Evolutionary conservation across 495 filamentous ascomycete genomes (phyloP).

Genomic region (Lindgomyces ingoldianus): DNA sequence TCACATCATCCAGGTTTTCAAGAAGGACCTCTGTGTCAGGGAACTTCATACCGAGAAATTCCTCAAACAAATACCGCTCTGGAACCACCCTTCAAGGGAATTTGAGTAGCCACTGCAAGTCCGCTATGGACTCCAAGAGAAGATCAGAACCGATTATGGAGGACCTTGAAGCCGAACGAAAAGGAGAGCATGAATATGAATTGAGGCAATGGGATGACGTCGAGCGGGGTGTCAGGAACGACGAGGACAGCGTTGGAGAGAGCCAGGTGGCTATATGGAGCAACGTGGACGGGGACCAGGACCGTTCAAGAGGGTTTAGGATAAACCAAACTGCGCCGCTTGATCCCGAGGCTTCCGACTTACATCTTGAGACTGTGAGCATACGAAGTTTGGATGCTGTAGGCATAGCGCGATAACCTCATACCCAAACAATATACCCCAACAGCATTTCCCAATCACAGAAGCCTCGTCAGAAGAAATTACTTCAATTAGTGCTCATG

Average conservation of each 20-base stretch:
- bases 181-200: not conserved
- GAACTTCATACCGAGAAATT: not conserved
- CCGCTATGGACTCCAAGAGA: not conserved
- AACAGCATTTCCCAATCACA: no score
- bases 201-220: constrained; percentile 13
- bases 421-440: no score
- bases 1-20: not conserved
- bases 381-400: not conserved
- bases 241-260: not conserved
- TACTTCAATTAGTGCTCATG: no score
- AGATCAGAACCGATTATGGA: not conserved
- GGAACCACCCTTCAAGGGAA: not conserved
- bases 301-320: no score
- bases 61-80: not conserved
- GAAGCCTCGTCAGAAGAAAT: no score
- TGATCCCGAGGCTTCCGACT: no score
- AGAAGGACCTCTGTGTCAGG: not conserved
- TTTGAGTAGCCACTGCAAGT: not conserved
- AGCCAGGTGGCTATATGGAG: constrained; percentile 11
- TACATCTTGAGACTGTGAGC: not conserved
- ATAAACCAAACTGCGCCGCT: no score
- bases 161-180: not conserved
- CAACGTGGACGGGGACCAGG: not conserved
- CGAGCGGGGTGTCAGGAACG: not conserved
- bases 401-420: not conserved